Percentiles rank a stretch among this genome's conserved stretches.
phyloP scores from a whole-genome alignment of 345 rosid genomes.

The Lumnitzera racemosa region DNA sequence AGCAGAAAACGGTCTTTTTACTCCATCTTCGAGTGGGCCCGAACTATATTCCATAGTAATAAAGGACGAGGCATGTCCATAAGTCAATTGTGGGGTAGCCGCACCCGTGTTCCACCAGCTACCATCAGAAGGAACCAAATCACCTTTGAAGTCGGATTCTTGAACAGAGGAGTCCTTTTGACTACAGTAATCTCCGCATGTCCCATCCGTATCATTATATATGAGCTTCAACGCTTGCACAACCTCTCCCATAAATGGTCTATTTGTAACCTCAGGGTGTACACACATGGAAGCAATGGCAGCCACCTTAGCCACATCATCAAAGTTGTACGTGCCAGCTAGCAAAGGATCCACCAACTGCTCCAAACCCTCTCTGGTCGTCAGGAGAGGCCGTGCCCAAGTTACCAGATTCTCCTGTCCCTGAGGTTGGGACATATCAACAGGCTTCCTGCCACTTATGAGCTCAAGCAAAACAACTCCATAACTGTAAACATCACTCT shows the following conservation, averaged over 20 bases:
- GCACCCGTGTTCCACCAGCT: conserved; percentile 91
- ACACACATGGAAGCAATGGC: conserved; percentile 99
- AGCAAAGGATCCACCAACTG: conserved; percentile 77
- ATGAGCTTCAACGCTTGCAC: conserved; percentile 98
- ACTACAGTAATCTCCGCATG: conserved; percentile 72
- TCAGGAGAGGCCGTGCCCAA: conserved; percentile 91
- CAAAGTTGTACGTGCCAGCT: conserved; percentile 69
- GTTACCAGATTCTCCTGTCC: conserved; percentile 98
- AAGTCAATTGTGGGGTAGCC: conserved; percentile 58
- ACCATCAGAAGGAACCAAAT: conserved; percentile 68
- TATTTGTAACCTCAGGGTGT: conserved; percentile 83
- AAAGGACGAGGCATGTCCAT: conserved; percentile 76
- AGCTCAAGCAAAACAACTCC: conserved; percentile 99
- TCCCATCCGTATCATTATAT: conserved; percentile 78
- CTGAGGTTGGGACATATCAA: conserved; percentile 95
- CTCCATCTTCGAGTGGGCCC: conserved; percentile 61
- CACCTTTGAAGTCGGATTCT: conserved; percentile 73
- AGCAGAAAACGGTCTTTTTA: conserved; percentile 64
- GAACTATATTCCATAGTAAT: conserved; percentile 96
- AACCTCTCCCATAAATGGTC: conserved; percentile 99
- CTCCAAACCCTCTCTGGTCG: conserved; percentile 76
- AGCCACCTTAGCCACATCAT: conserved; percentile 96
- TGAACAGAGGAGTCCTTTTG: conserved; percentile 80
- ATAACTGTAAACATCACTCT: conserved; percentile 97
- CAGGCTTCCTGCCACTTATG: conserved; percentile 91